Conservation (phyloP, 192 early-diverging fungal species). For the Entomortierella beljakovae region DNA sequence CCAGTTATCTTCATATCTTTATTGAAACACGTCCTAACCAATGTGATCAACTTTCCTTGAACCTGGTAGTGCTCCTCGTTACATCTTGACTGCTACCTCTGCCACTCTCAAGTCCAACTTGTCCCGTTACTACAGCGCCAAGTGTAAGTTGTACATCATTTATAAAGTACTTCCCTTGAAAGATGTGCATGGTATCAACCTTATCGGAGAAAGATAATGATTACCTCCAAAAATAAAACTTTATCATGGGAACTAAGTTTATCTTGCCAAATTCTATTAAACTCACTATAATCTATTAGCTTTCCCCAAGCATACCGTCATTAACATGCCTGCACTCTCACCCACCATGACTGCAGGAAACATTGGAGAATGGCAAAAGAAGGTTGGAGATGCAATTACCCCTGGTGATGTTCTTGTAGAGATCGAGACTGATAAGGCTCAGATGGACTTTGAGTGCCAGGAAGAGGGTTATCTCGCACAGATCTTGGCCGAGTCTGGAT, state of each 20-base stretch:
- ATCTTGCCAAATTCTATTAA: too few species aligned
- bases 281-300: too few species aligned
- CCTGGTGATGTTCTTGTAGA: conserved; percentile 95
- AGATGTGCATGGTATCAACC: conserved; percentile 32
- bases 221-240: neutral
- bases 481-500: conserved; percentile 84
- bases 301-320: conserved; percentile 83
- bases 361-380: conserved; percentile 94
- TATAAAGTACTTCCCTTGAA: too few species aligned
- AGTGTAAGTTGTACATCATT: conserved; percentile 55
- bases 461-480: conserved; percentile 97
- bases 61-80: conserved; percentile 43
- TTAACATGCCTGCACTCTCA: conserved; percentile 98
- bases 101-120: conserved; percentile 53
- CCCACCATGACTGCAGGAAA: conserved; percentile 98
- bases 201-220: conserved; percentile 6
- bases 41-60: neutral
- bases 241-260: too few species aligned
- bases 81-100: conserved; percentile 55
- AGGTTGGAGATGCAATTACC: conserved; percentile 88
- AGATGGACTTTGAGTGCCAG: conserved; percentile 99
- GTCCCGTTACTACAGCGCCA: conserved; percentile 63
- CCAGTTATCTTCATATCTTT: neutral
- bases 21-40: neutral
- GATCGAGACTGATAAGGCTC: conserved; percentile 99